Conservation (phyloP, 805 yeast species). For the Candida jianshihensis region DNA sequence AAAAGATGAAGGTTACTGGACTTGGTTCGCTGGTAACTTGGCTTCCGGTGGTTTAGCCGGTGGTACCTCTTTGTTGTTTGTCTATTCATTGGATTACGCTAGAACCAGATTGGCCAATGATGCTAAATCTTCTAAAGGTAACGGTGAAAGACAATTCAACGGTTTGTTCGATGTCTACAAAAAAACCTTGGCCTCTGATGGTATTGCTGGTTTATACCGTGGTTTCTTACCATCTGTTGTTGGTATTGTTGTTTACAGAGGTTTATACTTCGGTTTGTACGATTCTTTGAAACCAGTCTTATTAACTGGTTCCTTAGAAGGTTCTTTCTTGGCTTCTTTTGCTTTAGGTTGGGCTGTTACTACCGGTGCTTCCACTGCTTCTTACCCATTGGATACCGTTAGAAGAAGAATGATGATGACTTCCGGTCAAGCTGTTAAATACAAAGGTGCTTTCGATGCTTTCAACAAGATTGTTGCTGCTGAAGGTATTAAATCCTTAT, state of each 20-base stretch:
- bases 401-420: slow-evolving; percentile 99
- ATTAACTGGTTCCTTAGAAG: slow-evolving; percentile 90
- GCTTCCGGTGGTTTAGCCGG: slow-evolving; percentile 99
- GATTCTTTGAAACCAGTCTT: slow-evolving; percentile 95
- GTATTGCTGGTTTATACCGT: slow-evolving; percentile 98
- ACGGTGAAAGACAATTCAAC: slow-evolving; percentile 92
- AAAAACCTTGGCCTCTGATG: slow-evolving; percentile 92
- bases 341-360: slow-evolving; percentile 96
- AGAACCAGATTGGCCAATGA: slow-evolving; percentile 99
- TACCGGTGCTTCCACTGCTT: slow-evolving; percentile 97
- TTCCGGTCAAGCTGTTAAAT: slow-evolving; percentile 97
- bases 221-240: slow-evolving; percentile 98
- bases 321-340: slow-evolving; percentile 93
- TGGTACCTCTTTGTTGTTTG: slow-evolving; percentile 89
- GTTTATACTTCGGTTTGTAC: slow-evolving; percentile 96
- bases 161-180: slow-evolving; percentile 95
- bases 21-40: slow-evolving; percentile 96
- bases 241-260: slow-evolving; percentile 98
- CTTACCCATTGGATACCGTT: slow-evolving; percentile 98
- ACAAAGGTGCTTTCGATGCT: slow-evolving; percentile 92
- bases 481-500: slow-evolving; percentile 88
- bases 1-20: slow-evolving; percentile 89
- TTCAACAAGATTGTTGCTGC: slow-evolving; percentile 88
- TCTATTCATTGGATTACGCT: slow-evolving; percentile 96
- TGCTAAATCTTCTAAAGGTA: slow-evolving; percentile 82